Evolutionary conservation across 352 stramenopile species (phyloP).

Genomic region (Aphanomyces invadans): DNA sequence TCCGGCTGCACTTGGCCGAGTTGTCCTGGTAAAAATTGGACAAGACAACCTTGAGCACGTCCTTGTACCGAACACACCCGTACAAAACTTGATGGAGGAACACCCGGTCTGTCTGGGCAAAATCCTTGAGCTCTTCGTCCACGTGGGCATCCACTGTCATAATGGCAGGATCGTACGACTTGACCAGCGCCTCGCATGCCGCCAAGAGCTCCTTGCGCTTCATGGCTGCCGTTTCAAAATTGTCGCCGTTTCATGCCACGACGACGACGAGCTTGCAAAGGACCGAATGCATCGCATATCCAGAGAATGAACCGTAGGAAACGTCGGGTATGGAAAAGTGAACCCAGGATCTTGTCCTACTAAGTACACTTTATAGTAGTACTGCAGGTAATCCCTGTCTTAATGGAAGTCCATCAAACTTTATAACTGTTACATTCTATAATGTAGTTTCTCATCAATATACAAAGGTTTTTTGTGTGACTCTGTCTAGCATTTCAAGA

Average conservation of each 20-base stretch:
- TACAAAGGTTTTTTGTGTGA: too few relatives aligned
- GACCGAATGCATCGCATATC: not conserved
- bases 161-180: conserved; percentile 66
- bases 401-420: too few relatives aligned
- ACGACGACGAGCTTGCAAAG: not conserved
- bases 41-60: conserved; percentile 65
- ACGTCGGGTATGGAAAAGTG: too few relatives aligned
- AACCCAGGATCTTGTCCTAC: too few relatives aligned
- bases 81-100: conserved; percentile 88
- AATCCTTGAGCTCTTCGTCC: conserved; percentile 43
- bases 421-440: too few relatives aligned
- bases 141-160: conserved; percentile 71
- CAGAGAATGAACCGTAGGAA: too few relatives aligned
- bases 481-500: too few relatives aligned
- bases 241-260: not conserved
- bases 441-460: too few relatives aligned
- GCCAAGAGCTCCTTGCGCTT: conserved; percentile 71
- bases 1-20: conserved; percentile 59
- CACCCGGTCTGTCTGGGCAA: conserved; percentile 38
- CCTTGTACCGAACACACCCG: conserved; percentile 82
- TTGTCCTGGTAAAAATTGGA: conserved; percentile 80
- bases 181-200: conserved; percentile 60
- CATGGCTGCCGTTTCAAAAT: conserved; percentile 31
- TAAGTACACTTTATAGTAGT: too few relatives aligned
- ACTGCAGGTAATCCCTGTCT: too few relatives aligned